Base-by-base conservation (phyloP, 352 stramenopile genomes). In the Ochromonadaceae sp. region DNA sequence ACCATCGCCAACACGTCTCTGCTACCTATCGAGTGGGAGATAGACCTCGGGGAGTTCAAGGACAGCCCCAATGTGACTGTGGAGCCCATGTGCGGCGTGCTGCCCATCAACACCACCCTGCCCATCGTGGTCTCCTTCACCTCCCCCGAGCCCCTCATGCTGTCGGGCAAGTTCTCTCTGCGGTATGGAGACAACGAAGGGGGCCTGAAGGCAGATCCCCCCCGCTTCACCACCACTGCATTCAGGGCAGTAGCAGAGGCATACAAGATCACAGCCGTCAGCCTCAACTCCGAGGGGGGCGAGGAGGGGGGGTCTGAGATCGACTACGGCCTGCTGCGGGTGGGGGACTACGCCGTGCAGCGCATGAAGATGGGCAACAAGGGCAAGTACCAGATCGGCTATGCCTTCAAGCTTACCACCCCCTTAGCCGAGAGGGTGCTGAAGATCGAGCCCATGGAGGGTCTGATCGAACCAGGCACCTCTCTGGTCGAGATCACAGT, bases 371-470 rank as follows among this genome's bases (percentile, higher is more conserved):
- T 96, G 41, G 72, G 73, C 0, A 96, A 96, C 62, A 74, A 73
- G 26, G 88, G 88, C 7, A 96, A 96, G 69, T 96, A 96, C 74
- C 78, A 84, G 50, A 87, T 96, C 61, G 83, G 87, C 53, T 94
- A 82, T 58, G 66, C 80, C 30, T 65, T 96, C 42, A 67, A 61
- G 1, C 76, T 91, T 25, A 72, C 74, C 35, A 77, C 74, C 35
- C 48, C 66, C n/a, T 47, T 58, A 0, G 73, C 79, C 14, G 71
- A 78, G 14, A 73, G 88, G 28, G 73, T 84, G 2, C 90, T 96
- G 52, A 74, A 69, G 17, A 77, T 96, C 15, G 77, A 86, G 10
- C 88, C 88, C 3, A 69, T 60, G 9, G 77, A 88, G 34, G 78
- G 83, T 66, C 50, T 83, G 15, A 75, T 96, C 2, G 76, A 81